phyloP scores from a whole-genome alignment of 1,284 basidiomycete genomes.

The Irpex rosettiformis region DNA sequence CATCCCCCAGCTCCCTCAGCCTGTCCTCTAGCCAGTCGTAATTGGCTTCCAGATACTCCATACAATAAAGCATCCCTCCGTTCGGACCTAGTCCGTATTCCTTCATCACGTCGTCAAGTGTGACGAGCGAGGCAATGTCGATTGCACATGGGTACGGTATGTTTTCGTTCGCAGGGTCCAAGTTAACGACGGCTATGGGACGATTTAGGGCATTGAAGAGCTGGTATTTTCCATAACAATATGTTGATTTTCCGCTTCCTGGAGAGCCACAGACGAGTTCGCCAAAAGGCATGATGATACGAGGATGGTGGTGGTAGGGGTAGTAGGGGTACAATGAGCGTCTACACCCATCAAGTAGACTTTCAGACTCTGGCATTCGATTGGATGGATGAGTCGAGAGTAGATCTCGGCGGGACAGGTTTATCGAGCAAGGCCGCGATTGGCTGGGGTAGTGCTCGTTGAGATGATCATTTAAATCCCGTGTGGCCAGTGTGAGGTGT shows the following conservation, averaged over 20 bases:
- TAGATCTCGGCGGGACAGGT: not conserved
- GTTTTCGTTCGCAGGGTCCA: conserved; percentile 92
- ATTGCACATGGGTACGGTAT: conserved; percentile 92
- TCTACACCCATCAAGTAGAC: conserved; percentile 2
- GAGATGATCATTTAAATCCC: not conserved
- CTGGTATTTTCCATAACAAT: conserved; percentile 91
- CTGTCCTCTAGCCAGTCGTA: conserved; percentile 90
- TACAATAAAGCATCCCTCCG: conserved; percentile 95
- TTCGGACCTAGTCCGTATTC: conserved; percentile 90
- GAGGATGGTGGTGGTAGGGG: not conserved
- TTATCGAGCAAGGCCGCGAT: not conserved
- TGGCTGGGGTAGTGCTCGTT: not conserved
- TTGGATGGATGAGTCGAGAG: not conserved
- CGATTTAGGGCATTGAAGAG: conserved; percentile 85
- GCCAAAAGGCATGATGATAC: conserved; percentile 68
- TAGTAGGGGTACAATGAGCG: not conserved
- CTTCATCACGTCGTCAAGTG: conserved; percentile 86
- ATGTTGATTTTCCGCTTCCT: conserved; percentile 92
- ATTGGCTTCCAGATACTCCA: conserved; percentile 96
- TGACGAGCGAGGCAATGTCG: conserved; percentile 85
- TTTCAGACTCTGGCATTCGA: not conserved
- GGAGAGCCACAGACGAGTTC: conserved; percentile 91
- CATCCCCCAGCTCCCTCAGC: conserved; percentile 67
- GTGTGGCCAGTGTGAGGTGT: not conserved
- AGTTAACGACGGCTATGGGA: conserved; percentile 88